Percentiles rank a stretch among this genome's conserved stretches.
Conservation (phyloP, 176 grass and related monocot genomes). For the Juncus inflexus region DNA sequence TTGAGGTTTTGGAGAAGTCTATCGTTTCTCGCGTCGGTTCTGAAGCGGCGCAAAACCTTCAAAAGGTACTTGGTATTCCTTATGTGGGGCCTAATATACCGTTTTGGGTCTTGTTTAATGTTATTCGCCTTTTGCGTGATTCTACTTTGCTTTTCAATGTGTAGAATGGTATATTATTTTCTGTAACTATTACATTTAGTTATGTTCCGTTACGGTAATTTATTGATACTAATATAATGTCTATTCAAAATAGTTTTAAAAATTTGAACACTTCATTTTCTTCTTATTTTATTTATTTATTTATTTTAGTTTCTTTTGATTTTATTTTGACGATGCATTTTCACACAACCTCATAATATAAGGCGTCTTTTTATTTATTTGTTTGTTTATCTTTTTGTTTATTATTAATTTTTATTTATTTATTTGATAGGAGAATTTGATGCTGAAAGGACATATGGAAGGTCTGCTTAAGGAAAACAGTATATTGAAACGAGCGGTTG, state of each 20-base stretch:
- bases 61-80: constrained; percentile 23
- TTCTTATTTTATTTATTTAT: too few species aligned
- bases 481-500: constrained; percentile 68
- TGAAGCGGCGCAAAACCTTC: constrained; percentile 20
- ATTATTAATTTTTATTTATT: constrained; percentile 12
- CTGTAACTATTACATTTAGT: not conserved
- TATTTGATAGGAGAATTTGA: constrained; percentile 42
- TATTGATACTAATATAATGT: not conserved
- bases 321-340: too few species aligned
- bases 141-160: too few species aligned
- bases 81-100: not conserved
- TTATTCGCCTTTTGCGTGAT: too few species aligned
- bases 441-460: constrained; percentile 60
- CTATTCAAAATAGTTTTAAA: not conserved
- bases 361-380: not conserved
- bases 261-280: not conserved
- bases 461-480: constrained; percentile 41
- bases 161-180: not conserved
- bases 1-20: constrained; percentile 37
- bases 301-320: too few species aligned
- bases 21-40: constrained; percentile 12
- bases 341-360: too few species aligned
- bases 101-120: too few species aligned
- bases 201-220: not conserved
- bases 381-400: not conserved